These are phyloP conservation scores for Pythium myriotylum DNA, from an alignment of 352 stramenopile genomes.

Conservation along the genomic window DNA sequence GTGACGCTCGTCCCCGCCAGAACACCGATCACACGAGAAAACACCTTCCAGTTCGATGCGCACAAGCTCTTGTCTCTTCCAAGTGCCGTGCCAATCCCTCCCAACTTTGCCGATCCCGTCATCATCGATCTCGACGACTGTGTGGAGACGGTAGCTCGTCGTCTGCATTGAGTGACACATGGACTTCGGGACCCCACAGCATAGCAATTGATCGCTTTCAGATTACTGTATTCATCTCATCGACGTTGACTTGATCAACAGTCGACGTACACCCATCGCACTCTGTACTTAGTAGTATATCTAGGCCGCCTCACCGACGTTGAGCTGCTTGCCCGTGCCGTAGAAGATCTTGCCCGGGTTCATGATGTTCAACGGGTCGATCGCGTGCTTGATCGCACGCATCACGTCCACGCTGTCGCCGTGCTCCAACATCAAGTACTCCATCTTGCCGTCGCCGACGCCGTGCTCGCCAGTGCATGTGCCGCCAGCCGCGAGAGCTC, in stretches of 20 bases:
- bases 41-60: neutral
- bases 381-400: conserved; percentile 91
- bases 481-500: conserved; percentile 90
- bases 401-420: conserved; percentile 92
- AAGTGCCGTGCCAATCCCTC: neutral
- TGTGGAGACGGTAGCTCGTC: too few relatives aligned
- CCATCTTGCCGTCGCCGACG: conserved; percentile 16
- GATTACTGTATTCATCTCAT: too few relatives aligned
- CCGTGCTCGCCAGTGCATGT: conserved; percentile 98
- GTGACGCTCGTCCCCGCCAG: too few relatives aligned
- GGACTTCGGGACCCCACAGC: too few relatives aligned
- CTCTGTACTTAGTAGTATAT: neutral
- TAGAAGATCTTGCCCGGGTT: conserved; percentile 98
- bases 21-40: too few relatives aligned
- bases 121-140: neutral
- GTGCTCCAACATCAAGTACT: conserved; percentile 71
- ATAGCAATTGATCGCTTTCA: too few relatives aligned
- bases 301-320: conserved; percentile 15
- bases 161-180: too few relatives aligned
- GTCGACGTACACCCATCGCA: too few relatives aligned
- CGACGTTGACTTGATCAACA: too few relatives aligned
- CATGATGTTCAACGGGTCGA: conserved; percentile 96
- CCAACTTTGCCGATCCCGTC: neutral
- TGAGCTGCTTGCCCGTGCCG: conserved; percentile 31
- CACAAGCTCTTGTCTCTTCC: neutral